Evolutionary conservation across 495 filamentous ascomycete genomes (phyloP), one percentile per base, ranked within the genome.

Genomic region (Hypoxylon rickii): DNA sequence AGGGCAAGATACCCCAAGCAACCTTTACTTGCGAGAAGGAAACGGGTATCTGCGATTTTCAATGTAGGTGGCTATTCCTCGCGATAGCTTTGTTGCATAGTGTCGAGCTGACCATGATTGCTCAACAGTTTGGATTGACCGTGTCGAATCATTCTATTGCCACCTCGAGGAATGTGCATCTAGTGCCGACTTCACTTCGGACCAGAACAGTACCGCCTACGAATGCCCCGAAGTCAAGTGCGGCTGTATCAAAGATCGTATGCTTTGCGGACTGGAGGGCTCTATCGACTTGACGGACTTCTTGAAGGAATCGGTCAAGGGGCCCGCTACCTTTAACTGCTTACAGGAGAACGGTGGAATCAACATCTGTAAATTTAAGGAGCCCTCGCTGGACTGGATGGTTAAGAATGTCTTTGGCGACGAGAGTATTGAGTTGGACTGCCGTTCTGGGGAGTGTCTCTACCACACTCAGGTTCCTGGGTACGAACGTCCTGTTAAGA

Each of bases 91-190:
- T 3, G 10, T 10, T 29, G 24, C 4, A 45, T 18, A 26, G 5
- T 7, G 38, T 53, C 24, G 19, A 15, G 58, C 76, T 86, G 59
- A 86, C 67, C 47, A 19, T 19, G 38, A 34, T 38, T 7, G 17
- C 26, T 13, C 34, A 51, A 29, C 63, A 91, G 87, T 98, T 70
- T 98, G 94, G 94, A 89, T 97, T 20, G 92, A 89, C 51, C 83
- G 96, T 58, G 76, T 79, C 33, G 95, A 98, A 72, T 97, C 95
- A 1, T 98, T 98, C 78, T 97, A 96, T 72, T 98, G 94, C 75
- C 84, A 84, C 37, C 74, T 98, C 36, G 84, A 92, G 58, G 86
- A 84, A 21, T 98, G 94, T 72, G 63, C 80, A 12, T 96, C 89
- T 70, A 81, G 67, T 51, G 76, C 84, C 59, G 77, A 88, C 49